These are phyloP conservation scores for Viridothelium virens DNA, from an alignment of 495 filamentous ascomycete genomes.

Conservation along the genomic window DNA sequence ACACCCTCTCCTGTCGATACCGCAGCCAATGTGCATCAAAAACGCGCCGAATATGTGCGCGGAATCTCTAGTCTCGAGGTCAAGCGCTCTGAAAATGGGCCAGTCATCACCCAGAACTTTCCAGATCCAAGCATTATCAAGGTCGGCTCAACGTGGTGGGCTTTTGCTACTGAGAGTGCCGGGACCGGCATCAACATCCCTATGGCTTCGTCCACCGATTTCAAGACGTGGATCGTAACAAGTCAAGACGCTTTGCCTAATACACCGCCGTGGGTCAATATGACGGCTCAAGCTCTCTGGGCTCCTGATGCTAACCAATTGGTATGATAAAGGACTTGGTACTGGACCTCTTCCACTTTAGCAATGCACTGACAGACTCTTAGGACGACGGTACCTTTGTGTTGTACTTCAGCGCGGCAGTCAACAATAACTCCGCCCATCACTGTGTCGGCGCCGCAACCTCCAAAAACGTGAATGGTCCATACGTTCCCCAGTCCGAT, in stretches of 20 bases:
- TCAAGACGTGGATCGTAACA: constrained; percentile 19
- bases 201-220: constrained; percentile 21
- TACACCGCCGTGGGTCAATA: constrained; percentile 22
- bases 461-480: constrained; percentile 33
- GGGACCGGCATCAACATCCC: constrained; percentile 20
- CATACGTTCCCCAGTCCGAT: constrained; percentile 30
- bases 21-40: background rate
- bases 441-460: constrained; percentile 44
- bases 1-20: background rate
- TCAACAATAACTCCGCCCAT: constrained; percentile 25
- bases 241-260: constrained; percentile 22
- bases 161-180: constrained; percentile 22
- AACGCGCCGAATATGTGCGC: constrained; percentile 1
- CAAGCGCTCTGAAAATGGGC: background rate
- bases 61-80: background rate
- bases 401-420: constrained; percentile 38
- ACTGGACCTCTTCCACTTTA: background rate
- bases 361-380: background rate
- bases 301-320: constrained; percentile 23
- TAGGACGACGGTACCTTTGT: constrained; percentile 36
- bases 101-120: constrained; percentile 5
- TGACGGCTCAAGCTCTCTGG: constrained; percentile 16
- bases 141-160: constrained; percentile 22
- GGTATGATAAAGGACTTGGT: constrained; percentile 28
- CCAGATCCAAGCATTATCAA: constrained; percentile 23